Evolutionary conservation across 2,329 filamentous ascomycete species (phyloP), one percentile per base, ranked within the genome.

Genomic region (Pseudocercospora cruenta): DNA sequence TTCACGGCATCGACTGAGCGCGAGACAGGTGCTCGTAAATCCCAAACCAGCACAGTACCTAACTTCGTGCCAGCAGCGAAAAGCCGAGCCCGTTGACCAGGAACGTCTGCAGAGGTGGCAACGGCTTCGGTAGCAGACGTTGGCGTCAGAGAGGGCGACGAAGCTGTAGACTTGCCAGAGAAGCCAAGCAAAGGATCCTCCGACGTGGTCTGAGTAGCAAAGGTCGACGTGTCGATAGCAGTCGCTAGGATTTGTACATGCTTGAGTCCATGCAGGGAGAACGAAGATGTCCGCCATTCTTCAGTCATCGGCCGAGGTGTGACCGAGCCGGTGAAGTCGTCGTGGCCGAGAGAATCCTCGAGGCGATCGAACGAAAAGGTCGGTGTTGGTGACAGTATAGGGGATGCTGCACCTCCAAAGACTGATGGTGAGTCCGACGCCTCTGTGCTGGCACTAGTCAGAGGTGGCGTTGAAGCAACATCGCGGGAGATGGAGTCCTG

Each of bases 11-110:
- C 83, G 1, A 83, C 70, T 71, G 84, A 87, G 2, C 80, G 83
- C 1, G 88, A 83, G 19, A 85, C 78, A 9, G 86, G 81, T 28
- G 90, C 89, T 62, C 95, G 90, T 72, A 92, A 86, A 74, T 99
- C 91, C 93, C 94, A 99, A 0, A 96, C 79, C 7, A 95, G 79
- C 6, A 98, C 83, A n/a, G 83, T 83, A 0, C 95, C 95, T 9
- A 83, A 86, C 62, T 88, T 88, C 0, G 94, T 98, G 19, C 95
- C 95, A 55, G 93, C 81, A 19, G 91, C 92, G 43, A 98, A 77
- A 51, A 96, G 87, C 12, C 94, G 90, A 65, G 91, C 91, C 68
- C 94, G 87, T 65, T 93, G 91, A 5, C 95, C 95, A 3, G 94
- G 94, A 31, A 97, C 87, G 69, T 96, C 91, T 4, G 80, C 75